Percentiles rank a stretch among this genome's conserved stretches.
These are phyloP conservation scores for Rubia occidens DNA, from an alignment of 305 asterid genomes.

Conservation along the genomic window DNA sequence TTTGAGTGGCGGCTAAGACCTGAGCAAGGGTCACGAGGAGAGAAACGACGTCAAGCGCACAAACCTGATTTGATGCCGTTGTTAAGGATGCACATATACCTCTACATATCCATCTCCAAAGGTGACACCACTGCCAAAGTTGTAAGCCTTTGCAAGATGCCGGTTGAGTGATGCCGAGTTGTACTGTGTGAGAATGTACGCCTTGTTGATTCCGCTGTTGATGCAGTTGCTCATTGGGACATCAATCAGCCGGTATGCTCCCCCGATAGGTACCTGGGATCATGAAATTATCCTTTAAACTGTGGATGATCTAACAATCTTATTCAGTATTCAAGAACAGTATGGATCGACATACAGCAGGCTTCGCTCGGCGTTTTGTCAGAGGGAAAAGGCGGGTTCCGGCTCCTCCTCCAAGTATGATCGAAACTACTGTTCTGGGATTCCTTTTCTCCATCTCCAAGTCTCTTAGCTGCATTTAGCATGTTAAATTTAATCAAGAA, in stretches of 20 bases:
- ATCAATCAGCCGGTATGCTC: slow-evolving; percentile 84
- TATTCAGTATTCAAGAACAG: neutral
- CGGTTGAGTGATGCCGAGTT: slow-evolving; percentile 95
- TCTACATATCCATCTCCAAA: slow-evolving; percentile 93
- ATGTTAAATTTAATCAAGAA: neutral
- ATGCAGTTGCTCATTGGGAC: slow-evolving; percentile 98
- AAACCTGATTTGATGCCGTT: neutral
- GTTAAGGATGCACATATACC: slow-evolving; percentile 32
- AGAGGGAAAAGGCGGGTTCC: slow-evolving; percentile 94
- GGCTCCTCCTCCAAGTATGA: slow-evolving; percentile 97
- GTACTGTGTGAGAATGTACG: slow-evolving; percentile 87
- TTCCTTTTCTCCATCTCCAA: slow-evolving; percentile 61
- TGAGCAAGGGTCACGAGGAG: slow-evolving; percentile 21
- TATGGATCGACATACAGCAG: slow-evolving; percentile 53
- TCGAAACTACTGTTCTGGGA: slow-evolving; percentile 68
- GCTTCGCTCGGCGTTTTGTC: slow-evolving; percentile 90
- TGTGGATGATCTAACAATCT: neutral
- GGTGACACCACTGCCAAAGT: slow-evolving; percentile 58
- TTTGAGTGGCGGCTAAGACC: slow-evolving; percentile 97
- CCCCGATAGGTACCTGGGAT: slow-evolving; percentile 89
- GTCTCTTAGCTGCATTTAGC: slow-evolving; percentile 52
- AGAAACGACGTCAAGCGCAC: neutral
- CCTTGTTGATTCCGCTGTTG: slow-evolving; percentile 88
- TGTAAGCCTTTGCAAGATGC: slow-evolving; percentile 83
- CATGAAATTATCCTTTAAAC: neutral